A percentile compares a stretch with the other conserved stretches of the same genome.
Conservation (phyloP, 2,329 filamentous ascomycete species). For the Penicillium freii region DNA sequence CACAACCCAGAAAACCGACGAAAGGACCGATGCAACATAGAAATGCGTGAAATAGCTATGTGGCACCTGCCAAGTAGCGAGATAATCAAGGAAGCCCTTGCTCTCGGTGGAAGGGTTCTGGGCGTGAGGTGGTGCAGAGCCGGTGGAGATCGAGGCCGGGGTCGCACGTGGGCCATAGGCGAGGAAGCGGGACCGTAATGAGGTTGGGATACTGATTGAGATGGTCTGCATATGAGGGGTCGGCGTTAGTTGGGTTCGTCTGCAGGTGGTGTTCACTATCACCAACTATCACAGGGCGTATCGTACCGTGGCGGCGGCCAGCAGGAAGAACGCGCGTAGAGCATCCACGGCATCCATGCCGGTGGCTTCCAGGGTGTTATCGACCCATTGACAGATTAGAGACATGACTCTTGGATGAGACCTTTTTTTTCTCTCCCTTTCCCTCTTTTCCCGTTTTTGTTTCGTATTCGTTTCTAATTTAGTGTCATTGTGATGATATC, state of each 20-base stretch:
- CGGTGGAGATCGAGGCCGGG: constrained; percentile 16
- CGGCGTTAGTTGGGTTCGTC: constrained; percentile 17
- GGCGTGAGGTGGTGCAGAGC: constrained; percentile 8
- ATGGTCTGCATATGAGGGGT: constrained; percentile 42
- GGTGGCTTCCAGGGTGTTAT: constrained; percentile 14
- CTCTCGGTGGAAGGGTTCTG: constrained; percentile 1
- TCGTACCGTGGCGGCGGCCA: constrained; percentile 41
- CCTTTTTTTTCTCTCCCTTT: background rate
- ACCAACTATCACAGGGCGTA: constrained; percentile 15
- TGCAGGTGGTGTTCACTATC: constrained; percentile 35
- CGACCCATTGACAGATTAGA: constrained; percentile 13
- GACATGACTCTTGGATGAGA: constrained; percentile 5
- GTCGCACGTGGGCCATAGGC: constrained; percentile 58
- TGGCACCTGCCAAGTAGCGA: constrained; percentile 64
- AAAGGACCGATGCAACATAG: constrained; percentile 69
- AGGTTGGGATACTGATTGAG: constrained; percentile 50
- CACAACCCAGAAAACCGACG: constrained; percentile 70
- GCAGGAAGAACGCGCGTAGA: constrained; percentile 39
- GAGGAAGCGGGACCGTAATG: constrained; percentile 56
- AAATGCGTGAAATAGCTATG: constrained; percentile 90
- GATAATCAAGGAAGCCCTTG: constrained; percentile 46
- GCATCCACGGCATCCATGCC: constrained; percentile 28
- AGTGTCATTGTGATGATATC: constrained; percentile 2
- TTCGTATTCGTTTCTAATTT: background rate
- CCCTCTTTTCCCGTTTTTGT: background rate